Base-by-base conservation (phyloP, 495 filamentous ascomycete genomes). In the Talaromyces stipitatus region DNA sequence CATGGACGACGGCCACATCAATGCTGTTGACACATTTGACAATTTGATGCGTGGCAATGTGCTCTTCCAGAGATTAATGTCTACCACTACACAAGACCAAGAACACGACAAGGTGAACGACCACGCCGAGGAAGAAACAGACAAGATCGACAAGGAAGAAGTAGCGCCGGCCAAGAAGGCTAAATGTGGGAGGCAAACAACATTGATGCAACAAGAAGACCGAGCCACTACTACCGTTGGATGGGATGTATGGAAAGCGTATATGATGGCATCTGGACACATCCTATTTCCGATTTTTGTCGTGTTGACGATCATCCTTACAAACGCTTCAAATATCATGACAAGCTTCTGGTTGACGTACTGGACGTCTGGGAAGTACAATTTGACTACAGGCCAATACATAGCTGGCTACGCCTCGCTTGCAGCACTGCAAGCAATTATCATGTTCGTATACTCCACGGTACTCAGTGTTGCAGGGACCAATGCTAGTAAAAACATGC, bases 291-390 rank as follows among this genome's bases (percentile, higher is more conserved):
- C 78, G 0, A 74, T 88, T 0, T 38, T 87, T 6, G 73, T 95
- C 3, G 14, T 96, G 1, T 24, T 82, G 12, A 67, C 94, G 6
- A 77, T 96, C 6, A 67, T 86, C 2, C 57, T 88, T 10, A 82
- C 87, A 0, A 91, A 96, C 61, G 89, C 84, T 16, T 82, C 85
- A 54, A 96, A 94, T 64, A 91, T 98, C 54, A 80, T 81, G 59
- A 95, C 91, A 10, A 91, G 84, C 59, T 70, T 98, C 53, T 98
- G 92, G 92, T 82, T 97, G 10, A 90, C 90, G 1, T 97, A 83
- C 69, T 97, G 92, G 92, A 92, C 90, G 0, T 83, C 82, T 6
- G 69, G 89, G 65, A 88, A 87, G 60, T 87, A 84, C 60, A 64
- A 67, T 3, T 61, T 75, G 4, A 74, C 76, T 0, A 83, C 72